A percentile compares a stretch with the other conserved stretches of the same genome.
phyloP scores from a whole-genome alignment of 1,284 basidiomycete species.

The Ustilago loliicola region DNA sequence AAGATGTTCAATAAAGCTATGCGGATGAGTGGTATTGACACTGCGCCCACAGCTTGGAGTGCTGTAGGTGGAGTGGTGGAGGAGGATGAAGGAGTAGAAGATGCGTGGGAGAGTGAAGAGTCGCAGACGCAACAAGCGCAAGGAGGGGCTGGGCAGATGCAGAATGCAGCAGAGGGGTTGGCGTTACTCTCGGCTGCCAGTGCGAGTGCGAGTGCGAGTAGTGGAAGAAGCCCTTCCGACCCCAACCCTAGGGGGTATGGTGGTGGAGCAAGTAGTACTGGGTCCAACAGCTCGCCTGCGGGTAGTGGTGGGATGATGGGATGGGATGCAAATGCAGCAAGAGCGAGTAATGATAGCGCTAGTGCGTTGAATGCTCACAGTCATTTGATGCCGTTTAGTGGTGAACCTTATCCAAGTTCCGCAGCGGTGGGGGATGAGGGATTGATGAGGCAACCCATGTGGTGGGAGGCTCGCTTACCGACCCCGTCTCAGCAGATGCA shows the following conservation, averaged over 20 bases:
- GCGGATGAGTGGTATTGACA: constrained; percentile 17
- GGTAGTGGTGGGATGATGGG: neutral
- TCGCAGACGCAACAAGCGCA: neutral
- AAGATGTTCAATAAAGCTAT: constrained; percentile 31
- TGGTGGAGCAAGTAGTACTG: neutral
- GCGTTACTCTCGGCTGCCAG: constrained; percentile 35
- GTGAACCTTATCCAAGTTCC: neutral
- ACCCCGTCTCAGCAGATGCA: neutral
- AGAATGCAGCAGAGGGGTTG: constrained; percentile 41
- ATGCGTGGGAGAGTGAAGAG: constrained; percentile 27
- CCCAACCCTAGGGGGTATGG: no score
- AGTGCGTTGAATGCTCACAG: neutral
- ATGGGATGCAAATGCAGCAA: neutral
- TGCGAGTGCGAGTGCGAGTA: constrained; percentile 17
- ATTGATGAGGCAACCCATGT: constrained; percentile 26
- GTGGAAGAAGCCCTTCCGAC: neutral
- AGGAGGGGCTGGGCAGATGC: constrained; percentile 18
- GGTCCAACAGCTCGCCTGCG: neutral
- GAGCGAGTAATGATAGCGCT: neutral
- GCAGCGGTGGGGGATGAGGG: neutral
- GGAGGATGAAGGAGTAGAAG: constrained; percentile 13
- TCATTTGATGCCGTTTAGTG: neutral
- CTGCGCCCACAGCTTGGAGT: neutral
- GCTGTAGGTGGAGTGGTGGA: neutral
- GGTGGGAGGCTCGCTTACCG: constrained; percentile 26